Evolutionary conservation across 179 eudicot genomes (phyloP), one percentile per base, ranked within the genome.

Genomic region (Nepenthes alata): DNA sequence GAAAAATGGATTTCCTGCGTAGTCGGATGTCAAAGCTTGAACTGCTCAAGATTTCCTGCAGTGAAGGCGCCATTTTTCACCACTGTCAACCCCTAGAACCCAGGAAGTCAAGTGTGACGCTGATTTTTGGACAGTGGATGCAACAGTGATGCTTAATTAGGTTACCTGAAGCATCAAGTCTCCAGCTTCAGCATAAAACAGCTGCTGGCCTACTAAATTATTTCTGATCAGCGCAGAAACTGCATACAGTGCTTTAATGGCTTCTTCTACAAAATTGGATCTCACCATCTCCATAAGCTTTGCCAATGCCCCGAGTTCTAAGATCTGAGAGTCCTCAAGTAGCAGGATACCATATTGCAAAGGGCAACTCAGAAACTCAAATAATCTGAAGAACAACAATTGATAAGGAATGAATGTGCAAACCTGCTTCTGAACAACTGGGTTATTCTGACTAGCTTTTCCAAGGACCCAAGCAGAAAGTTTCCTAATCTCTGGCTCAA

Each of bases 401-500:
- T 55, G 37, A 35, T 2, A 58, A 35, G 34, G 36, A 55, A 63
- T 9, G n/a, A 4, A 16, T 34, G 8, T 6, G 38, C 41, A 35
- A 59, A 89, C 98, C 98, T 84, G 91, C 59, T 83, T 79, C 78
- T 91, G 96, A 68, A 91, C 95, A 71, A 75, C 48, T 57, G 81
- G 96, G 60, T 91, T 91, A 59, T 89, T 91, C 80, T 91, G 96
- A 69, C 87, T 70, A 55, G 96, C 96, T 78, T 76, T 86, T 16
- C 96, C 98, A 73, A 91, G 72, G 63, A 91, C 75, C 95, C 95
- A 88, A 35, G 98, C 98, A 62, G 89, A 80, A 68, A 70, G 79
- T 54, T 72, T 81, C 78, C 98, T 84, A 55, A 83, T 83, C 60
- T 78, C 83, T 58, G 80, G 69, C 45, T 82, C 83, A 41, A 74